phyloP scores from a whole-genome alignment of 192 early-diverging fungal genomes.

The Coemansia sp. region DNA sequence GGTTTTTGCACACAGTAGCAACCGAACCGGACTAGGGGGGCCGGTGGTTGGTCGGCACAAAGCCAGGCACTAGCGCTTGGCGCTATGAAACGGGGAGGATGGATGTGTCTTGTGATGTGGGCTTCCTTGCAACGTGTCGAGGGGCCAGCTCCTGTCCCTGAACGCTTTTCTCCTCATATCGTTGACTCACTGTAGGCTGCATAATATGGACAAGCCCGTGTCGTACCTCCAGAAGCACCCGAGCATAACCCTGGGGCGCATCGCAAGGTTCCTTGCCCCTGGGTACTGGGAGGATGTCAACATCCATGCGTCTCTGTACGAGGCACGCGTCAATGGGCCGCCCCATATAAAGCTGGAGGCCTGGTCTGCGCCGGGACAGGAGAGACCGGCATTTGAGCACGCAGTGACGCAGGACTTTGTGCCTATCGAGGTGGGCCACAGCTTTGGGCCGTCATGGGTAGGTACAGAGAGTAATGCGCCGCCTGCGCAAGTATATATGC shows the following conservation, averaged over 20 bases:
- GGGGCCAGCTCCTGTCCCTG: too few species aligned
- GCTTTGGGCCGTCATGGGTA: constrained; percentile 80
- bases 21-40: too few species aligned
- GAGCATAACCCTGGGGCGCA: constrained; percentile 66
- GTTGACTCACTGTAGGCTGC: neutral
- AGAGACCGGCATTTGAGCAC: constrained; percentile 44
- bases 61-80: too few species aligned
- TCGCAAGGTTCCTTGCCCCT: constrained; percentile 63
- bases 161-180: too few species aligned
- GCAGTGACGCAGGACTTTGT: constrained; percentile 59
- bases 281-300: constrained; percentile 67
- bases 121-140: too few species aligned
- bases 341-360: constrained; percentile 51
- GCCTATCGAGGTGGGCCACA: constrained; percentile 63
- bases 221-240: constrained; percentile 59
- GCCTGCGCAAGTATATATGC: neutral
- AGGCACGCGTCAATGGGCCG: constrained; percentile 30
- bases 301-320: constrained; percentile 51
- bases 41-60: too few species aligned
- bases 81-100: too few species aligned
- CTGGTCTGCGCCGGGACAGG: constrained; percentile 46
- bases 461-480: neutral
- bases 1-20: too few species aligned
- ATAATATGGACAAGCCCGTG: constrained; percentile 38
- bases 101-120: too few species aligned